Evolutionary conservation across 1,284 basidiomycete genomes (phyloP), one percentile per base, ranked within the genome.

Genomic region (Trichosporon inkin): DNA sequence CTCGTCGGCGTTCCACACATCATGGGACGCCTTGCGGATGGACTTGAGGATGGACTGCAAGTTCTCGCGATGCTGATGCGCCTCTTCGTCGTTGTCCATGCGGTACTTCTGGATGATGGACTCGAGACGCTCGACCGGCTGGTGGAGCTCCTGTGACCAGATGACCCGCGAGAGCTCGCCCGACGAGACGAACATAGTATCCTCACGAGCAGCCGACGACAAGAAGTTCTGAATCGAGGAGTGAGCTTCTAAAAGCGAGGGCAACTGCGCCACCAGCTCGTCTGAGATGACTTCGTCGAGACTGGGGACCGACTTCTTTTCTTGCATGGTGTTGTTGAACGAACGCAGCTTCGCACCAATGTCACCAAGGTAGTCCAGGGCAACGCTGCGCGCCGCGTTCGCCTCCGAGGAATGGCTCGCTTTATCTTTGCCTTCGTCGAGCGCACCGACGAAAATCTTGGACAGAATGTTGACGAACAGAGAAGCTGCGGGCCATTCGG

Each of bases 401-500:
- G 82, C 85, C 68, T 95, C 92, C 16, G 44, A 49, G 6, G 44
- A 49, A 14, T 49, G 44, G 22, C 44, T 49, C 22, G 80, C 80
- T 5, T 82, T 81, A 6, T 82, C 84, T 71, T 92, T 92, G 37
- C 87, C 81, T 67, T 96, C 92, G 60, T 92, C 88, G 17, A 94
- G 77, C 86, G 86, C 5, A 84, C 82, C n/a, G 62, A 91, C 91
- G 88, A 96, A 88, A 66, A 86, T 87, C 73, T 86, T 88, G 66
- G 86, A 88, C 7, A 87, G 83, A 40, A 94, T 86, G 53, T 83
- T 84, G 36, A 96, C 77, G 47, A 96, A 82, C 19, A 96, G 76
- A 39, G 87, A 84, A 1, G 95, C 90, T 7, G 90, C 94, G 0
- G 96, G 95, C 93, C 94, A 99, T 74, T 99, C 95, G 0, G 95